These are phyloP conservation scores for Rutstroemia sp. DNA, from an alignment of 2,329 filamentous ascomycete species.

Conservation along the genomic window DNA sequence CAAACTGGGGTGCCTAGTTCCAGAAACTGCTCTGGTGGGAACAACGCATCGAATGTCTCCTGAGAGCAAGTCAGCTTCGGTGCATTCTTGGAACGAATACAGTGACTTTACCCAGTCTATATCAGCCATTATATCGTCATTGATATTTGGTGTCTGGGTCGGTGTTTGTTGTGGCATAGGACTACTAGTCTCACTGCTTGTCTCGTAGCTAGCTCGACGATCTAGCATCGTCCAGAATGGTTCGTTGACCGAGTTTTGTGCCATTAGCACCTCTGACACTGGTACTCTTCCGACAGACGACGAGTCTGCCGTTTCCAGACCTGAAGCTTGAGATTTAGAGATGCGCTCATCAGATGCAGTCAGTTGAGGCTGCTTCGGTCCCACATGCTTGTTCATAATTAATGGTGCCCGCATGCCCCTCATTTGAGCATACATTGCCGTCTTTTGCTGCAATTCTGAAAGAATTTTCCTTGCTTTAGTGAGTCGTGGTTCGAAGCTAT, in stretches of 20 bases:
- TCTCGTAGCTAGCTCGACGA: neutral
- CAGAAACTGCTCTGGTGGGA: constrained; percentile 22
- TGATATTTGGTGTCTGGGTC: neutral
- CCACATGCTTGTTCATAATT: constrained; percentile 26
- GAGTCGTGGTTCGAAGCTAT: constrained; percentile 41
- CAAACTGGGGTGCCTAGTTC: constrained; percentile 3
- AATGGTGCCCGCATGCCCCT: constrained; percentile 48
- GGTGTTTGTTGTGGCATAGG: neutral
- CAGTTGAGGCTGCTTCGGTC: constrained; percentile 27
- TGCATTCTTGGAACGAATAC: constrained; percentile 13
- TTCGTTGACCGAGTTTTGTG: neutral
- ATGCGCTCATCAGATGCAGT: neutral
- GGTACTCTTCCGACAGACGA: neutral
- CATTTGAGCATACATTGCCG: constrained; percentile 50
- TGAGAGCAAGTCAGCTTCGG: neutral
- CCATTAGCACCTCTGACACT: neutral
- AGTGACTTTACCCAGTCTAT: constrained; percentile 55
- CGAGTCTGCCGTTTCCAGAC: neutral
- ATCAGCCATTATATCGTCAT: constrained; percentile 39
- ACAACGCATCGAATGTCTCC: constrained; percentile 29
- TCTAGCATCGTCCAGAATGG: neutral
- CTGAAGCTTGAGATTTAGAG: neutral
- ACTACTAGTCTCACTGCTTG: neutral
- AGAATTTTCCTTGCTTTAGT: constrained; percentile 56
- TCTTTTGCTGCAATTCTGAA: constrained; percentile 53